Evolutionary conservation across 2,329 filamentous ascomycete species (phyloP), one percentile per base, ranked within the genome.

Genomic region (Xylariomycetidae sp.): DNA sequence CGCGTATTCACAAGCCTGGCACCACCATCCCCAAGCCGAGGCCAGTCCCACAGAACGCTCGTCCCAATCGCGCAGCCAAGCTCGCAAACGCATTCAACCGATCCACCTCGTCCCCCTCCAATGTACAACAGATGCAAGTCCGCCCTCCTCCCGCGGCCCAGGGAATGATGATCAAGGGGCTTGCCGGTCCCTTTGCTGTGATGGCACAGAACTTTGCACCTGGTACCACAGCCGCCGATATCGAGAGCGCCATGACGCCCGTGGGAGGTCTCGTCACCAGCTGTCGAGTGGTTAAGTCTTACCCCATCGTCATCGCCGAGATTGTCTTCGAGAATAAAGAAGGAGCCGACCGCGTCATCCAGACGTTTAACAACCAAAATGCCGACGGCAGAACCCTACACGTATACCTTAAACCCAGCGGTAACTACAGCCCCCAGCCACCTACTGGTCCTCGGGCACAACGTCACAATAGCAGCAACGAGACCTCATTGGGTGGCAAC

Each of bases 191-290:
- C 2, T 86, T 76, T 48, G 73, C 76, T 13, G 74, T 92, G 16
- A 74, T 87, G 55, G 85, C 82, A 3, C 82, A 85, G 59, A 92
- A 92, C 66, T 88, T 92, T 55, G 86, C 85, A 10, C 77, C 77
- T 2, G 86, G 86, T 23, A 92, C 86, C 1, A 88, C 86, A 6
- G 82, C 82, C 2, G 84, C 82, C 18, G 86, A 92, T 52, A 87
- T 92, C 39, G 84, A 88, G 65, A 85, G 81, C 48, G 86, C 86
- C 36, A 80, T 92, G 77, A 74, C 72, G n/a, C 78, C 79, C 1
- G 65, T 85, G n/a, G 84, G 82, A 25, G 84, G 82, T 18, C 69
- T 80, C 40, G 72, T 88, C 50, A 53, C 73, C 16, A 77, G 73
- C 50, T 90, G 85, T 62, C 73, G 69, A 22, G 63, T 92, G 25